Base-by-base conservation (phyloP, 176 grass and related monocot species). In the Musa beccarii region DNA sequence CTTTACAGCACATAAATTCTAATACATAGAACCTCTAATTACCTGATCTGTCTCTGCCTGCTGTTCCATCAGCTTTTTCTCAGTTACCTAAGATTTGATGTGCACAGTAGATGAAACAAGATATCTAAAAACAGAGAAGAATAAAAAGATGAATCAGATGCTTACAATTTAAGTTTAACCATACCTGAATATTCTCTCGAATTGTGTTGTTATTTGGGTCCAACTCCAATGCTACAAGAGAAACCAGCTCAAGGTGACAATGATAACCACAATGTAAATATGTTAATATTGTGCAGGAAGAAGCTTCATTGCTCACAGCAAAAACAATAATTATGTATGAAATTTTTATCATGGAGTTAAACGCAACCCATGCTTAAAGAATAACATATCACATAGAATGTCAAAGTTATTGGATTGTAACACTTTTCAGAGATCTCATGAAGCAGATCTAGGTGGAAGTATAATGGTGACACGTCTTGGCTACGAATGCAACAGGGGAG, bases 201-300 rank as follows among this genome's bases (percentile, higher is more conserved):
- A 96, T 75, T 83, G 81, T 92, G 75, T 82, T 80, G 76, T 92
- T 96, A 68, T 59, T 75, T 75, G 92, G 89, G 82, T 96, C 92
- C 74, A 96, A 85, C 56, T 68, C 66, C 65, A 76, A 81, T 26
- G 89, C 85, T 91, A 76, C 77, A 80, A n/a, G 64, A 81, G 16
- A 26, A 79, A 21, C 34, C 67, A 53, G 81, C 5, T 49, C 10
- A 12, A 69, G 7, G 3, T 20, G 17, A 69, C 26, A 69, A 69
- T 17, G 19, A 19, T 19, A 62, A 9, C 15, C 15, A 19, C 20
- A 15, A 62, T 62, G 57, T 5, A 19, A 62, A 62, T 62, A n/a
- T 62, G 57, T n/a, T n/a, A 62, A 19, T 19, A 62, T 15, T 7
- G 4, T 62, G 10, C 20, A 62, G 6, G 13, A 71, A 51, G 50